Base-by-base conservation (phyloP, 163 green algal species). In the Chloromonas sp. region DNA sequence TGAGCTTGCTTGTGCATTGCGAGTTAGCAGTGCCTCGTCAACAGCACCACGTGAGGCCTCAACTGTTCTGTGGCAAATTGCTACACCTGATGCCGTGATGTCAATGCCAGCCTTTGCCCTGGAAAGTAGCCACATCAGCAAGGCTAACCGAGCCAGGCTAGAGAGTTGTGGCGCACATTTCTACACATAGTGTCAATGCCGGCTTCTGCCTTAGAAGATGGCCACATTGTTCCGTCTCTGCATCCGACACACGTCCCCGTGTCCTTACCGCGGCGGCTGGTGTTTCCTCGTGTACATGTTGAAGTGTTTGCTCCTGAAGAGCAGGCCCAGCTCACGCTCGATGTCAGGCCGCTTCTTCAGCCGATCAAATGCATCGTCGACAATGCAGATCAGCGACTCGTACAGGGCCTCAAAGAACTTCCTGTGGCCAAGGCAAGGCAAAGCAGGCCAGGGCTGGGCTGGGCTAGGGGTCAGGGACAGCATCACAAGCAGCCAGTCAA, bases 381-480 rank as follows among this genome's bases (percentile, higher is more conserved):
- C 70, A 13, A 92, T 84, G 2, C 61, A 76, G 2, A 91, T 88
- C 36, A 93, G 83, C 14, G 87, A 86, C 3, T 87, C 82, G 85
- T 92, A 92, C 60, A 93, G 60, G 70, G 79, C 77, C 82, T 93
- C 90, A 84, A 91, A 93, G 81, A 93, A 93, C 78, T 90, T 83
- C 71, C 83, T 86, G 83, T 14, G 15, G 61, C 8, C 8, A 76
- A 76, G 8, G 70, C 70, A 76, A n/a, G 13, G 8, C 8, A 76
- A 76, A 76, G 13, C 8, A 76, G 70, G 8, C 70, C 36, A 36
- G 36, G 36, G 36, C 36, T 36, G 36, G 36, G 36, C 36, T 36
- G 36, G 57, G 57, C 13, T 14, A 60, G 77, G n/a, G 14, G 77
- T 81, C 14, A 81, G 3, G 11, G 77, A 11, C 14, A 13, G 77